These are phyloP conservation scores for Picea mariana DNA, from an alignment of 83 land plant species.

Conservation along the genomic window DNA sequence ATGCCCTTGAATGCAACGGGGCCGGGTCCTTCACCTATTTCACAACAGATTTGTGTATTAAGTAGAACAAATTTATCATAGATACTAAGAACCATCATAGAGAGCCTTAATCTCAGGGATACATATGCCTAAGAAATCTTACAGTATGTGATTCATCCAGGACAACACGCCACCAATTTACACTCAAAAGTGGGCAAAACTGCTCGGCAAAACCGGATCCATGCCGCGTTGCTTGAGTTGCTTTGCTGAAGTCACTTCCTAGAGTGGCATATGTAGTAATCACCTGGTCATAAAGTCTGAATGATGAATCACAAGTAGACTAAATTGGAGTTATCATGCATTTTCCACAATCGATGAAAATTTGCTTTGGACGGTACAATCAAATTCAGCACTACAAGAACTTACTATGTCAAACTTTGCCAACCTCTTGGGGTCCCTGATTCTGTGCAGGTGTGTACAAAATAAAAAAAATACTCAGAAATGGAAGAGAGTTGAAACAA, in stretches of 20 bases:
- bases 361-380: background rate
- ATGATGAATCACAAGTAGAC: background rate
- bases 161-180: conserved; percentile 59
- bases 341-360: background rate
- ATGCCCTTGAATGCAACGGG: conserved; percentile 52
- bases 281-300: conserved; percentile 26
- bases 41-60: background rate
- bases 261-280: conserved; percentile 54
- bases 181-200: conserved; percentile 54
- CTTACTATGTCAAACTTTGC: conserved; percentile 50
- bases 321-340: background rate
- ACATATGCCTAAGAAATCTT: background rate
- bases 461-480: background rate
- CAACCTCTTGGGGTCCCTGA: conserved; percentile 49
- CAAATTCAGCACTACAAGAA: background rate
- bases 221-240: conserved; percentile 53
- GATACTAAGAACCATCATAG: background rate
- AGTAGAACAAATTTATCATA: background rate
- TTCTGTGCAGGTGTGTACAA: conserved; percentile 23
- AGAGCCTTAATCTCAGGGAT: background rate
- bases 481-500: too few species aligned
- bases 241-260: conserved; percentile 59
- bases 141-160: conserved; percentile 58
- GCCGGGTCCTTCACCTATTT: conserved; percentile 55
- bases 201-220: conserved; percentile 58